A percentile compares a stretch with the other conserved stretches of the same genome.
Evolutionary conservation across 768 basidiomycete genomes (phyloP).

Genomic region (Pisolithus marmoratus): DNA sequence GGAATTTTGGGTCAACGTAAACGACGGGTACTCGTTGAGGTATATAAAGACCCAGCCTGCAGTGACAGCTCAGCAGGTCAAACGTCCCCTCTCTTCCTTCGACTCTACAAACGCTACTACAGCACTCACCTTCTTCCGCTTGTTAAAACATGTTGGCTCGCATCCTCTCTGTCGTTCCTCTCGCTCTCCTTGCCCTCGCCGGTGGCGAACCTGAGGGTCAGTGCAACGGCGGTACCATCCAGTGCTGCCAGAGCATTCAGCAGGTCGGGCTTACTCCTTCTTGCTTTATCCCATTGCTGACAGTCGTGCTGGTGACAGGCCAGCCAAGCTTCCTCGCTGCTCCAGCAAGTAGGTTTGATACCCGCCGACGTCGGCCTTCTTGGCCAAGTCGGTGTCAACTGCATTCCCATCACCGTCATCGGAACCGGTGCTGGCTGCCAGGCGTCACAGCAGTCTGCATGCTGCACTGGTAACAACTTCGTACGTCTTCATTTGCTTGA

Average conservation of each 20-base stretch:
- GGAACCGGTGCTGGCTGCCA: not conserved
- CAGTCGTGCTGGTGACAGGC: too few species aligned
- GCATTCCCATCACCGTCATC: constrained; percentile 4
- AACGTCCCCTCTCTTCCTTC: too few species aligned
- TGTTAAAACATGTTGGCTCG: constrained; percentile 1
- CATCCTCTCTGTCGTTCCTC: constrained; percentile 1
- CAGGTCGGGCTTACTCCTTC: too few species aligned
- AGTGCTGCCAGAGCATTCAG: too few species aligned
- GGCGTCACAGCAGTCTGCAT: constrained; percentile 6
- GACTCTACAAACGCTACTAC: too few species aligned
- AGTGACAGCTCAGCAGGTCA: too few species aligned
- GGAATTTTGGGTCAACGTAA: too few species aligned
- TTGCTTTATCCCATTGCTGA: too few species aligned
- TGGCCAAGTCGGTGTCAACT: constrained; percentile 4
- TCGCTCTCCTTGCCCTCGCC: constrained; percentile 2
- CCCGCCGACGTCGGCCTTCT: not conserved
- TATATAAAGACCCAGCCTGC: too few species aligned
- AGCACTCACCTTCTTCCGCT: too few species aligned
- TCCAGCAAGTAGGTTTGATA: not conserved
- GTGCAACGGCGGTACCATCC: not conserved
- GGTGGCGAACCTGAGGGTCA: not conserved
- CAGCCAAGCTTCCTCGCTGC: too few species aligned
- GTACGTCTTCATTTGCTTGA: not conserved
- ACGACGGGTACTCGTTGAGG: too few species aligned
- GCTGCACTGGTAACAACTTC: constrained; percentile 3